These are phyloP conservation scores for Hypericum androsaemum DNA, from an alignment of 345 rosid species.

Conservation along the genomic window DNA sequence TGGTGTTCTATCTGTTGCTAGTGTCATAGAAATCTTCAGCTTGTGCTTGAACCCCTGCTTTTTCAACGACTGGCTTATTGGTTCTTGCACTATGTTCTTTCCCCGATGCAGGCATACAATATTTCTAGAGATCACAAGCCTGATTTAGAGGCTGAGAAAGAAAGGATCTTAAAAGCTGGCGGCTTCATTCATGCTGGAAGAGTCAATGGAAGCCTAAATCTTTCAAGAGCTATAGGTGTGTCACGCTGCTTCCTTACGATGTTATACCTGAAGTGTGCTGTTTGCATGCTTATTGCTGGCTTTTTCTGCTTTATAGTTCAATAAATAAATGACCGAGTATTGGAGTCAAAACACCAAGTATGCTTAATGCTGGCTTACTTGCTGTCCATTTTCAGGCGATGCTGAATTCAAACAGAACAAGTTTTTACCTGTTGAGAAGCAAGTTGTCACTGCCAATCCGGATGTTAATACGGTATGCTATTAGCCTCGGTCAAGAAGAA, in stretches of 20 bases:
- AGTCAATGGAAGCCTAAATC: slow-evolving; percentile 93
- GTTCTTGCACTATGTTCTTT: no score
- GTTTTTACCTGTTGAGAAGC: slow-evolving; percentile 66
- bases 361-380: no score
- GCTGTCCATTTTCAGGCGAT: slow-evolving; percentile 46
- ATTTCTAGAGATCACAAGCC: slow-evolving; percentile 98
- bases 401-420: slow-evolving; percentile 94
- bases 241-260: neutral
- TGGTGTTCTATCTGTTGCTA: slow-evolving; percentile 15
- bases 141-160: slow-evolving; percentile 88
- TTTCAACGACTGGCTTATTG: neutral
- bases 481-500: neutral
- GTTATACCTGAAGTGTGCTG: neutral
- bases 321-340: no score
- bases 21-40: neutral
- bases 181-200: slow-evolving; percentile 92
- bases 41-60: neutral
- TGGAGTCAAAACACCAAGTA: no score
- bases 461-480: slow-evolving; percentile 58
- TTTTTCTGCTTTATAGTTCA: neutral
- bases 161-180: slow-evolving; percentile 90
- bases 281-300: neutral
- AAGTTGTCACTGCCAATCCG: slow-evolving; percentile 78
- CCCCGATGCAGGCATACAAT: slow-evolving; percentile 58
- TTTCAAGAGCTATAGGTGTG: slow-evolving; percentile 92